Conservation (phyloP, 108 stramenopile species). For the Skeletonema potamos region DNA sequence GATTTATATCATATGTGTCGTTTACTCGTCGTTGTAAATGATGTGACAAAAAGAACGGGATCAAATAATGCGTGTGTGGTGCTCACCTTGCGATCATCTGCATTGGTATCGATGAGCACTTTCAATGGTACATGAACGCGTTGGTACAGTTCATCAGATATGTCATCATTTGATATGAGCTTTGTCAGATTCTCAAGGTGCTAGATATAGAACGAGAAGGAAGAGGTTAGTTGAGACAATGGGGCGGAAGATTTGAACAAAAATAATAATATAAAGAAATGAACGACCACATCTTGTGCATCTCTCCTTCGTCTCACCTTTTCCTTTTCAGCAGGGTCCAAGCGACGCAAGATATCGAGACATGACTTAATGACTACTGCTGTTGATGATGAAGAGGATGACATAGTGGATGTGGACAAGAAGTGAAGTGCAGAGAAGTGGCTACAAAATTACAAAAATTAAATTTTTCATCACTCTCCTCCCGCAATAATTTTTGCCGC, state of each 20-base stretch:
- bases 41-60: no score
- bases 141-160: slow-evolving; percentile 11
- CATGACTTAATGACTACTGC: background rate
- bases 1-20: background rate
- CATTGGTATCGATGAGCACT: background rate
- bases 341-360: background rate
- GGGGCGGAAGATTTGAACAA: no score
- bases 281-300: background rate
- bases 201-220: background rate
- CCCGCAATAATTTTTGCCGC: no score
- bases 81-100: slow-evolving; percentile 7
- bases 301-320: background rate
- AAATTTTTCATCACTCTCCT: no score
- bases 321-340: background rate
- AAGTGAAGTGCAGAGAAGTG: no score
- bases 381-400: background rate
- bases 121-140: slow-evolving; percentile 14
- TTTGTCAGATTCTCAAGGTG: background rate
- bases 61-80: background rate
- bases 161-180: slow-evolving; percentile 1
- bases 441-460: no score
- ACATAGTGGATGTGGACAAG: background rate
- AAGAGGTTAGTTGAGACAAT: background rate
- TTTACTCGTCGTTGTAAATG: no score
- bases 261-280: background rate